Percentiles rank a stretch among this genome's conserved stretches.
Conservation (phyloP, 2,329 filamentous ascomycete species). For the Xylariales sp. region DNA sequence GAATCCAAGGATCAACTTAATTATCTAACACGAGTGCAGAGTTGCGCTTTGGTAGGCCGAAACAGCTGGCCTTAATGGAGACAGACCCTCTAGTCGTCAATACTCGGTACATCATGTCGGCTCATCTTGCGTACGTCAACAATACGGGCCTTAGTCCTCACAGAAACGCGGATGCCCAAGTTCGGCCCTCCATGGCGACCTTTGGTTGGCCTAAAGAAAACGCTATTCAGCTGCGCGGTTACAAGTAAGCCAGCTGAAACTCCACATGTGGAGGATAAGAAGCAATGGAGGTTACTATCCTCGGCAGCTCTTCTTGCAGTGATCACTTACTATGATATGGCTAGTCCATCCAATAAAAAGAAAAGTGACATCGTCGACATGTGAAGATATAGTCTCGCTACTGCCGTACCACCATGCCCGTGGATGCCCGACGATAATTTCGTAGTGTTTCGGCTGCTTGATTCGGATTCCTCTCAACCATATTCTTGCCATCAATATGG, state of each 20-base stretch:
- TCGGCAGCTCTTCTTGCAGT: neutral
- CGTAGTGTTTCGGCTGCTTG: neutral
- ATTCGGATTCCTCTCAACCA: neutral
- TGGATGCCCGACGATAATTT: too few relatives aligned
- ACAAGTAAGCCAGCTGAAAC: conserved; percentile 9
- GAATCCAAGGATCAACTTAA: neutral
- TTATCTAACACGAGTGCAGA: neutral
- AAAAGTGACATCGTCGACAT: neutral
- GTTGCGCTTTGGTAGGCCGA: neutral
- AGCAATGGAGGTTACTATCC: conserved; percentile 13
- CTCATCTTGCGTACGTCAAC: neutral
- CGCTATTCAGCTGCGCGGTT: neutral
- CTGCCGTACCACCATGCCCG: neutral
- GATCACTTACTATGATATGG: neutral
- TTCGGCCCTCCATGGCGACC: neutral
- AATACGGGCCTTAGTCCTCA: neutral
- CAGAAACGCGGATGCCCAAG: neutral
- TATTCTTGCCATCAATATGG: neutral
- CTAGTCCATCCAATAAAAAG: neutral
- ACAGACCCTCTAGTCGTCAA: neutral
- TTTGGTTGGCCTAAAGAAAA: neutral
- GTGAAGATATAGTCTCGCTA: conserved; percentile 3
- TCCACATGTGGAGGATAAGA: conserved; percentile 15
- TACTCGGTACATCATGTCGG: neutral
- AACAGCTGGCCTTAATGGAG: neutral